Conservation (phyloP, 1,284 basidiomycete genomes). For the Moesziomyces aphidis region DNA sequence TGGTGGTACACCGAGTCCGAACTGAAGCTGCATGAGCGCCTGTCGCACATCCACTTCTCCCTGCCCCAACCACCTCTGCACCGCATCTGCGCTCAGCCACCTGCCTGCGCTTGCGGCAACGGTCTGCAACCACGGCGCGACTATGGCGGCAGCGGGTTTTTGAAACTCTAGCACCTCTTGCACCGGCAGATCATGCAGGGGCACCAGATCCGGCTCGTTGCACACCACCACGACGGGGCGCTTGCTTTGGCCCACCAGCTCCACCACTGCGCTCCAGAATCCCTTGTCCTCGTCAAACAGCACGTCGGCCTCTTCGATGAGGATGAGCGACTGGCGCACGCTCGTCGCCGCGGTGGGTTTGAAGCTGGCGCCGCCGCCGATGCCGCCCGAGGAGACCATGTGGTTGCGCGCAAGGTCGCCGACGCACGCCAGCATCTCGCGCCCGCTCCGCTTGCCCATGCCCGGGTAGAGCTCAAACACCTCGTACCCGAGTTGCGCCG, state of each 20-base stretch:
- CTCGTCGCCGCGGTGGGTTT: not conserved
- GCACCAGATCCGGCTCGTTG: conserved; percentile 54
- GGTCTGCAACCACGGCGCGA: conserved; percentile 57
- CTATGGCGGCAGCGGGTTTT: conserved; percentile 42
- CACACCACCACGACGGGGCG: conserved; percentile 63
- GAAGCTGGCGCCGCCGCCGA: conserved; percentile 46
- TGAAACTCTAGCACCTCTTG: conserved; percentile 48
- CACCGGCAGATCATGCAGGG: conserved; percentile 43
- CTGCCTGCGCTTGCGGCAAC: conserved; percentile 12
- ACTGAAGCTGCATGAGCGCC: conserved; percentile 74
- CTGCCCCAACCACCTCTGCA: conserved; percentile 1
- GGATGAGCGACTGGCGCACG: conserved; percentile 84
- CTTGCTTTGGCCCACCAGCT: conserved; percentile 56
- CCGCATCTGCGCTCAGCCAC: not conserved
- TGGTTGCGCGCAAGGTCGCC: conserved; percentile 91
- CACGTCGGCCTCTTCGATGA: conserved; percentile 97
- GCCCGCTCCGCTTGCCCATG: conserved; percentile 80
- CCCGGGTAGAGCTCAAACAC: conserved; percentile 99
- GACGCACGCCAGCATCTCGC: conserved; percentile 81
- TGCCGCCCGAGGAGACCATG: conserved; percentile 60
- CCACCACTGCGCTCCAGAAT: conserved; percentile 83
- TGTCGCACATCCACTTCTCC: conserved; percentile 74
- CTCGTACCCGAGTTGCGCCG: conserved; percentile 83
- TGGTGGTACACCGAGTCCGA: conserved; percentile 58
- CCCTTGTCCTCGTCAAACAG: conserved; percentile 88